Percentiles rank a stretch among this genome's conserved stretches.
Evolutionary conservation across 192 early-diverging fungal genomes (phyloP).

Genomic region (Podila horticola): DNA sequence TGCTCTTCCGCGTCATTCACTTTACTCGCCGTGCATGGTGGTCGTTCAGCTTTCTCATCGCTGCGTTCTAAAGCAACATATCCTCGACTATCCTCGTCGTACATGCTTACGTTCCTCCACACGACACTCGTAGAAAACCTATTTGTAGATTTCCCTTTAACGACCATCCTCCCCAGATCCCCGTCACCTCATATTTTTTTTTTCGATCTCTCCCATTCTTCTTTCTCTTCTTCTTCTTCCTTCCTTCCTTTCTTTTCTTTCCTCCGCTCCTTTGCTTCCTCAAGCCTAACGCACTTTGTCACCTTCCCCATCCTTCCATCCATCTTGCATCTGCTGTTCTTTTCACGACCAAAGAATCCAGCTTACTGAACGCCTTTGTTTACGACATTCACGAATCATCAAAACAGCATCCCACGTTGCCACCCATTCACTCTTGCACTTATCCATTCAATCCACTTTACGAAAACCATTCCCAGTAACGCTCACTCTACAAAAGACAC

Average conservation of each 20-base stretch:
- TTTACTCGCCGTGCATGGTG: not conserved
- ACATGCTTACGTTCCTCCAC: not conserved
- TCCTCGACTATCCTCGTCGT: not conserved
- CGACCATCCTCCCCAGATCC: not conserved
- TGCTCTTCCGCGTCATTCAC: not conserved
- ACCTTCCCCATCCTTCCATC: not conserved
- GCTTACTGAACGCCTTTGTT: not conserved
- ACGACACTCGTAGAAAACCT: too few relatives aligned
- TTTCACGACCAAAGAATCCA: conserved; percentile 7
- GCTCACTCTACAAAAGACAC: too few relatives aligned
- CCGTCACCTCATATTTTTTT: not conserved
- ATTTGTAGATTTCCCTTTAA: not conserved
- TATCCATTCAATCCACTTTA: not conserved
- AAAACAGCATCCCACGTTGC: not conserved
- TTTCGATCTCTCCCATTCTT: not conserved
- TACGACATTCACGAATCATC: not conserved
- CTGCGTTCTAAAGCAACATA: not conserved
- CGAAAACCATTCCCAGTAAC: too few relatives aligned
- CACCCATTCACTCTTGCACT: not conserved
- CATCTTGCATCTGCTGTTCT: not conserved
- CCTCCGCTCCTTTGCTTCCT: not conserved
- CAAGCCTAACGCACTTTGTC: conserved; percentile 1
- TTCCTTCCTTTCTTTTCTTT: not conserved
- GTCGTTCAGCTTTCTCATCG: not conserved
- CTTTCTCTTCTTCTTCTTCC: not conserved